Base-by-base conservation (phyloP, 106 monocot genomes). In the Ottelia alismoides region DNA sequence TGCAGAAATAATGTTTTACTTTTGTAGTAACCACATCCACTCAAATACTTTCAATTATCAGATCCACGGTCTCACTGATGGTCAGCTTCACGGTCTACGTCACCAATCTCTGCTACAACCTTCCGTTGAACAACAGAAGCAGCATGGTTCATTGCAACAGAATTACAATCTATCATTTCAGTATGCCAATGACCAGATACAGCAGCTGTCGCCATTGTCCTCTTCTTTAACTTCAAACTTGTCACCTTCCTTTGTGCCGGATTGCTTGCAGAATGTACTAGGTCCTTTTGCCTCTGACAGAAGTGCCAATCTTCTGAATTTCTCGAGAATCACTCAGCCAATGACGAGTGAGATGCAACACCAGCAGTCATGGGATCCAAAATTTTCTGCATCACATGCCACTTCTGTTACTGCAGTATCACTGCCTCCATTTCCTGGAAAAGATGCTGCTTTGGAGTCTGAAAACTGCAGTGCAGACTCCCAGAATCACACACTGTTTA, bases 401-500 rank as follows among this genome's bases (percentile, higher is more conserved):
- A 45, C 65, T 49, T 78, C 73, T 70, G 73, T 67, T 22, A 81
- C 66, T 56, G 44, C 66, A 25, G 52, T 53, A 45, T 71, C 72
- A 25, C 64, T 85, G 63, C 68, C 77, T 26, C 78, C 94, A 65
- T 71, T 81, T 68, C 65, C 72, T 19, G 63, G 77, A 20, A 88
- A 85, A 62, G 84, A 76, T 62, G 63, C 52, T 59, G 65, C 74
- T 55, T 62, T 69, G 45, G 81, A 66, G 43, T 51, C 73, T 55
- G 85, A 79, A 52, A 68, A 65, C 55, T 73, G 75, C 51, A 63
- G 51, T 54, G 57, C 40, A 53, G 74, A 79, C 60, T 47, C 68
- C 1, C 83, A 83, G 53, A 77, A 84, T 58, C 81, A 75, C 24
- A 79, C 68, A 31, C 68, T 98, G 18, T 85, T 90, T 82, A 79